Conservation (phyloP, 257 asterid species). For the Lithospermum erythrorhizon region DNA sequence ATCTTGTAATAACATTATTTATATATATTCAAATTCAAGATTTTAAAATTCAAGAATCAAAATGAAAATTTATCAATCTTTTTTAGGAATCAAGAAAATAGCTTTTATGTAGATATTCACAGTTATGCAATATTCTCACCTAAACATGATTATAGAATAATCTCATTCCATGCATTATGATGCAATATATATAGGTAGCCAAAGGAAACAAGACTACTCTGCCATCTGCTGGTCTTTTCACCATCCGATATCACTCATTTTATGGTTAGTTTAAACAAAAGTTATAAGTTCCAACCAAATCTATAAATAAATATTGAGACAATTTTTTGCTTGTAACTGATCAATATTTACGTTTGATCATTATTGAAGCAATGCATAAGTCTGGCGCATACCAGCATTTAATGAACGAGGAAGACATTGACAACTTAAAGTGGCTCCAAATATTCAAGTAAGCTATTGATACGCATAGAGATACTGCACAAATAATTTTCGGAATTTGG, state of each 20-base stretch:
- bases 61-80: too few relatives aligned
- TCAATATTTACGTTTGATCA: too few relatives aligned
- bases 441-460: constrained; percentile 39
- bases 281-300: background rate
- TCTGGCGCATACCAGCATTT: constrained; percentile 58
- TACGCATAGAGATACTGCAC: background rate
- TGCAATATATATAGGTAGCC: constrained; percentile 43
- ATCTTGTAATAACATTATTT: background rate
- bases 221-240: constrained; percentile 71
- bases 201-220: constrained; percentile 58
- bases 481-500: background rate
- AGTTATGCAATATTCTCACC: background rate
- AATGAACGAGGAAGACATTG: constrained; percentile 58
- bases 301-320: background rate
- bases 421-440: constrained; percentile 61
- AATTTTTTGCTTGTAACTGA: background rate
- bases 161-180: background rate
- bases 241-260: constrained; percentile 78
- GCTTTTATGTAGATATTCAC: too few relatives aligned
- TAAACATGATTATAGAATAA: background rate
- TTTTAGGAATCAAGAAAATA: too few relatives aligned
- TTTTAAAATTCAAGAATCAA: background rate
- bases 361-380: constrained; percentile 54
- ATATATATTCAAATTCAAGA: background rate
- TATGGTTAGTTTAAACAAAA: constrained; percentile 27